Conservation (phyloP, 1,284 basidiomycete species). For the Tetrapyrgos nigripes region DNA sequence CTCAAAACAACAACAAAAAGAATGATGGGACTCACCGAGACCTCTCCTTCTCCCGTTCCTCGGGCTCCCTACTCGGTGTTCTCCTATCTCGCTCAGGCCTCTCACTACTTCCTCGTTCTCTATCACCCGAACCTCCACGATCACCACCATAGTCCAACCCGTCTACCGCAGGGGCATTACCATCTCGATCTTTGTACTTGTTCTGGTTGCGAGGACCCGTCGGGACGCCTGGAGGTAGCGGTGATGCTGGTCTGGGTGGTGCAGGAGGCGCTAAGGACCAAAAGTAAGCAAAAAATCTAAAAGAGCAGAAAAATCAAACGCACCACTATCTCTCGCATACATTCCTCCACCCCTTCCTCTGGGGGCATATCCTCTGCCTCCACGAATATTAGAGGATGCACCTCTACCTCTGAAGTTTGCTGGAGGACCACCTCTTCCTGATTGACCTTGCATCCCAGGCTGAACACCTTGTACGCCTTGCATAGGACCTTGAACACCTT, state of each 20-base stretch:
- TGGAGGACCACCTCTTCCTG: not conserved
- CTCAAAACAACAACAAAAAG: not conserved
- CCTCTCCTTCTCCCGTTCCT: constrained; percentile 51
- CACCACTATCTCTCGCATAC: constrained; percentile 48
- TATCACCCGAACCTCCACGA: constrained; percentile 6
- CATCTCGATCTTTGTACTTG: constrained; percentile 86
- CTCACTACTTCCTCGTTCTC: constrained; percentile 36
- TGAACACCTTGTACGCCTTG: not conserved
- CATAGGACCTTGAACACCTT: constrained; percentile 15
- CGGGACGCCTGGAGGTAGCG: constrained; percentile 81
- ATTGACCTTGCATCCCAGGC: not conserved
- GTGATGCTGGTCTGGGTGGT: constrained; percentile 78
- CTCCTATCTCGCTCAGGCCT: constrained; percentile 39
- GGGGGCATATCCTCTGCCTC: constrained; percentile 51
- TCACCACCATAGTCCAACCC: constrained; percentile 83
- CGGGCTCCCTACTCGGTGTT: constrained; percentile 62
- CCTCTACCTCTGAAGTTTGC: not conserved
- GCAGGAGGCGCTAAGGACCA: constrained; percentile 43
- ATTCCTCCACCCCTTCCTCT: constrained; percentile 51
- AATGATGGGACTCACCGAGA: constrained; percentile 41
- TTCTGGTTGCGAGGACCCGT: constrained; percentile 87
- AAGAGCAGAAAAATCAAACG: constrained; percentile 22
- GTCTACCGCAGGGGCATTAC: constrained; percentile 79
- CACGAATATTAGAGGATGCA: constrained; percentile 23
- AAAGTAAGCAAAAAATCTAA: not conserved